Evolutionary conservation across 2,329 filamentous ascomycete genomes (phyloP), one percentile per base, ranked within the genome.

Genomic region (Colletotrichum caudatum): DNA sequence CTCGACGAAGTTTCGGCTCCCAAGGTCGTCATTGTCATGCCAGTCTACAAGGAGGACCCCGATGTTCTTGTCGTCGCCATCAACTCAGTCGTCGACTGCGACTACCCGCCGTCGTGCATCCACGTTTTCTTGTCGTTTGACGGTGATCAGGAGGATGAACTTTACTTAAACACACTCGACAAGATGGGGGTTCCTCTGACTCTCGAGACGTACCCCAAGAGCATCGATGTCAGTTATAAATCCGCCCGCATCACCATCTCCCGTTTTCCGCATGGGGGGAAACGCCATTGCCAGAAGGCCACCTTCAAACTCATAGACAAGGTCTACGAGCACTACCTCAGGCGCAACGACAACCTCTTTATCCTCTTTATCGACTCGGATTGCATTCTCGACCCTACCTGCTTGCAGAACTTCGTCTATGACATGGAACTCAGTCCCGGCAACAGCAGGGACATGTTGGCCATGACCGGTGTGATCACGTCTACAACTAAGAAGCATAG

Each of bases 371-470:
- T 98, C 79, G 95, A 98, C 83, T 98, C 95, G 0, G 95, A 98
- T 80, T 98, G 96, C 81, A 96, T 98, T 73, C 85, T 98, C 61
- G 95, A 98, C 83, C 89, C 91, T 70, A 90, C 95, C 51, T 98
- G 95, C 80, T 89, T 98, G 71, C 95, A 98, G 80, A 98, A 98
- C 81, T 98, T 98, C 82, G 93, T 98, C 84, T 98, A 96, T 81
- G 95, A 98, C 80, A 98, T 98, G 96, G 94, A 98, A 81, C 86
- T 98, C 72, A 97, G 95, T 81, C 95, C 95, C 0, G 95, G 95
- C 66, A 97, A 95, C 82, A 91, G 93, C 78, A 90, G 91, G 78
- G 94, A 97, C 80, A 98, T 97, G 94, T 86, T 98, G 78, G 95
- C 95, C 64, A 98, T 98, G 94, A 98, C 95, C 18, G 95, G 95